Evolutionary conservation across 148 eudicot species (phyloP).

Genomic region (Bassia scoparia): DNA sequence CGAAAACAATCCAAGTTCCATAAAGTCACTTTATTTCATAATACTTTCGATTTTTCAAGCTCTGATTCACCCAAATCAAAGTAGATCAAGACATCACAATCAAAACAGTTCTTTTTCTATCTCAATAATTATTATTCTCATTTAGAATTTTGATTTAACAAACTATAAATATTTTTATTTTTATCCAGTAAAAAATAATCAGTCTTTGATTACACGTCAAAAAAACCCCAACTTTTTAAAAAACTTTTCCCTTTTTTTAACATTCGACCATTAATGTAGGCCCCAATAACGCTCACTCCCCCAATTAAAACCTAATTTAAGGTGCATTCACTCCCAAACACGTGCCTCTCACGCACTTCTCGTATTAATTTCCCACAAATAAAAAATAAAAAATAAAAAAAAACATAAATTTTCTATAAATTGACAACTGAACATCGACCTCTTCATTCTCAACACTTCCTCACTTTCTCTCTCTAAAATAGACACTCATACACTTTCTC

Average conservation of each 20-base stretch:
- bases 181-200: neutral
- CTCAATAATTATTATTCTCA: too few relatives aligned
- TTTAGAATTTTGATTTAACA: too few relatives aligned
- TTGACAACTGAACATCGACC: neutral
- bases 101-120: too few relatives aligned
- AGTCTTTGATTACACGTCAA: neutral
- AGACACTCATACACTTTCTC: neutral
- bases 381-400: neutral
- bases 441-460: neutral
- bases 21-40: too few relatives aligned
- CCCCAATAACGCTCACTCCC: constrained; percentile 11
- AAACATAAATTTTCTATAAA: constrained; percentile 18
- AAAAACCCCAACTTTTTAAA: neutral
- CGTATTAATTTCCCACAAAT: constrained; percentile 1
- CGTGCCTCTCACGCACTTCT: constrained; percentile 27
- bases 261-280: constrained; percentile 9
- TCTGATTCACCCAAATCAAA: too few relatives aligned
- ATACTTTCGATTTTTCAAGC: too few relatives aligned
- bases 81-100: too few relatives aligned
- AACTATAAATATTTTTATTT: too few relatives aligned
- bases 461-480: constrained; percentile 2
- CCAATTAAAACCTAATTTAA: constrained; percentile 17
- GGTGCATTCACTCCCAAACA: constrained; percentile 14
- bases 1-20: too few relatives aligned
- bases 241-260: neutral